Percentiles rank a stretch among this genome's conserved stretches.
These are phyloP conservation scores for Diaporthe ilicicola DNA, from an alignment of 2,329 filamentous ascomycete species.

Conservation along the genomic window DNA sequence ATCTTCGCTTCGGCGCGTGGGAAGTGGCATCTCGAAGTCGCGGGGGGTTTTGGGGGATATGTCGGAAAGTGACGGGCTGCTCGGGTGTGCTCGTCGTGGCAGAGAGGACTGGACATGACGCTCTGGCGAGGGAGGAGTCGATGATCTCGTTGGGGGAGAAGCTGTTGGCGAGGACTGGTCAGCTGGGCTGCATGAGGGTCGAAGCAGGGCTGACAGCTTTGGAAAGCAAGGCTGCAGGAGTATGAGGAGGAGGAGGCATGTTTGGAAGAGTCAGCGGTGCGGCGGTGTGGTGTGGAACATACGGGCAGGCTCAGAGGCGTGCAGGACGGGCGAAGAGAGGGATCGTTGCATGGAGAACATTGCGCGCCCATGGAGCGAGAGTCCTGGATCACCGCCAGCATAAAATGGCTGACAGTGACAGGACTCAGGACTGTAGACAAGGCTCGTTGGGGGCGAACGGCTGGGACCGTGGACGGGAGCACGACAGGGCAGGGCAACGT, in stretches of 20 bases:
- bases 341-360: conserved; percentile 72
- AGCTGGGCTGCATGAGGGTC: conserved; percentile 1
- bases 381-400: conserved; percentile 39
- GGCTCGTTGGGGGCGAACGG: not conserved
- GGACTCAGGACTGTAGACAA: conserved; percentile 17
- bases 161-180: conserved; percentile 24
- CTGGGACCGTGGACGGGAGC: not conserved
- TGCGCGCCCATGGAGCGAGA: conserved; percentile 53
- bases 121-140: conserved; percentile 61
- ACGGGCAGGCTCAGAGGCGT: conserved; percentile 61
- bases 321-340: conserved; percentile 68
- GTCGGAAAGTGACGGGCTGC: conserved; percentile 60
- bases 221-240: not conserved
- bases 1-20: conserved; percentile 55
- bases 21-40: conserved; percentile 48
- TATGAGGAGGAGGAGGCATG: not conserved
- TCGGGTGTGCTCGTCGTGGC: conserved; percentile 60
- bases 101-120: conserved; percentile 57
- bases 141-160: conserved; percentile 52
- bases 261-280: not conserved
- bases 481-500: not conserved
- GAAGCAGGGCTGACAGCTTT: conserved; percentile 30
- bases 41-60: conserved; percentile 16
- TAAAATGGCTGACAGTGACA: conserved; percentile 34
- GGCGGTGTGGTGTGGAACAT: conserved; percentile 49